Evolutionary conservation across 2,329 filamentous ascomycete species (phyloP).

Genomic region (Botrytis porri): DNA sequence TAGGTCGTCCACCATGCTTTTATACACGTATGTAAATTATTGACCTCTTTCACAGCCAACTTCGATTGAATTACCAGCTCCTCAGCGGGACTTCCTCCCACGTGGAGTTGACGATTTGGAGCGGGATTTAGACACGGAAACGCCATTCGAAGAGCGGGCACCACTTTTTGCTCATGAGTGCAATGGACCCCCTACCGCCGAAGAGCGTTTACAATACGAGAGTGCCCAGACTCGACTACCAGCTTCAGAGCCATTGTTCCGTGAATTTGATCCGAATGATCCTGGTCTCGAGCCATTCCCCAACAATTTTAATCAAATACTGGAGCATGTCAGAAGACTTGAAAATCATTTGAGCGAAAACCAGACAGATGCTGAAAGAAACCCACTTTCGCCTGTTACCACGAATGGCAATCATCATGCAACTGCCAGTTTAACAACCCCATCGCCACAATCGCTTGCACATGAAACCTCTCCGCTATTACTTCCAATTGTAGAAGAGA

Average conservation of each 20-base stretch:
- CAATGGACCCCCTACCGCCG: slow-evolving; percentile 23
- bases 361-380: slow-evolving; percentile 24
- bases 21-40: neutral
- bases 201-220: slow-evolving; percentile 18
- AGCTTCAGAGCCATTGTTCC: neutral
- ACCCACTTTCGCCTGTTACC: slow-evolving; percentile 26
- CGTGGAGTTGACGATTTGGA: neutral
- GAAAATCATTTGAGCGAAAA: slow-evolving; percentile 31
- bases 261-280: slow-evolving; percentile 33
- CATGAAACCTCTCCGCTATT: slow-evolving; percentile 30
- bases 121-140: slow-evolving; percentile 8
- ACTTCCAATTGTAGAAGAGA: slow-evolving; percentile 31
- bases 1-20: slow-evolving; percentile 13
- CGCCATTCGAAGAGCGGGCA: slow-evolving; percentile 33
- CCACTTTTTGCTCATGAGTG: slow-evolving; percentile 36
- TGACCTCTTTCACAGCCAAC: slow-evolving; percentile 3
- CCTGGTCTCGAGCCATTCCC: slow-evolving; percentile 35
- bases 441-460: slow-evolving; percentile 24
- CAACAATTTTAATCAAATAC: slow-evolving; percentile 31
- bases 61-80: slow-evolving; percentile 6
- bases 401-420: slow-evolving; percentile 20
- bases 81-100: neutral
- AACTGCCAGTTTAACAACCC: slow-evolving; percentile 6
- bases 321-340: slow-evolving; percentile 29
- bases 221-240: neutral